These are phyloP conservation scores for Neofusicoccum parvum DNA, from an alignment of 2,329 filamentous ascomycete species.

Conservation along the genomic window DNA sequence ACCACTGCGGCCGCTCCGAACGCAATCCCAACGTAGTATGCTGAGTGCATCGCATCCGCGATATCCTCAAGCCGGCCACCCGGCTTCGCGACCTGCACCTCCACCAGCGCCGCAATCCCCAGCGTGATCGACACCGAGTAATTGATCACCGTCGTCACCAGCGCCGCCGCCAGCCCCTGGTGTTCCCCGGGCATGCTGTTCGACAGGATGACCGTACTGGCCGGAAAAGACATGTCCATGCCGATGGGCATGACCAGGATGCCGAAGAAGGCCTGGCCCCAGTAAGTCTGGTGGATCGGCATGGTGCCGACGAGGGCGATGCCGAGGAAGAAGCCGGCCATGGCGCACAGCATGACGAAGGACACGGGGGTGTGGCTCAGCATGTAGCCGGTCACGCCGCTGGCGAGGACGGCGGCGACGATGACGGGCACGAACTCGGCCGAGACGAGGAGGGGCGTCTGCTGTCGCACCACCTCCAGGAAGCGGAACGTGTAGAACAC, in stretches of 20 bases:
- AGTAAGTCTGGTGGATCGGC: slow-evolving; percentile 39
- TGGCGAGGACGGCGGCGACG: slow-evolving; percentile 38
- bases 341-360: slow-evolving; percentile 42
- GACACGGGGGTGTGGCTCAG: slow-evolving; percentile 40
- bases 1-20: slow-evolving; percentile 2
- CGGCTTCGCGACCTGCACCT: background rate
- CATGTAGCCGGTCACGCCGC: slow-evolving; percentile 39
- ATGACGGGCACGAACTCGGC: slow-evolving; percentile 38
- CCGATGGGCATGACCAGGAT: slow-evolving; percentile 39
- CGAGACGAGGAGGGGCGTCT: slow-evolving; percentile 35
- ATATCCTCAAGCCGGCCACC: background rate
- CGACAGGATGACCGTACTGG: slow-evolving; percentile 16
- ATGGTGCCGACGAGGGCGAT: slow-evolving; percentile 33
- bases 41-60: background rate
- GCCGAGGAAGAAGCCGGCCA: slow-evolving; percentile 38
- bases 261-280: slow-evolving; percentile 39
- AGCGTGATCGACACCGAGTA: slow-evolving; percentile 16
- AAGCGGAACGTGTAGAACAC: slow-evolving; percentile 41
- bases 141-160: slow-evolving; percentile 21
- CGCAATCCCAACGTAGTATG: slow-evolving; percentile 1
- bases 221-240: slow-evolving; percentile 34
- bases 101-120: slow-evolving; percentile 18
- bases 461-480: slow-evolving; percentile 34
- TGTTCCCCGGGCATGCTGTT: slow-evolving; percentile 20
- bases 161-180: slow-evolving; percentile 15